Evolutionary conservation across 2,329 filamentous ascomycete genomes (phyloP).

Genomic region (Xylariaceae sp.): DNA sequence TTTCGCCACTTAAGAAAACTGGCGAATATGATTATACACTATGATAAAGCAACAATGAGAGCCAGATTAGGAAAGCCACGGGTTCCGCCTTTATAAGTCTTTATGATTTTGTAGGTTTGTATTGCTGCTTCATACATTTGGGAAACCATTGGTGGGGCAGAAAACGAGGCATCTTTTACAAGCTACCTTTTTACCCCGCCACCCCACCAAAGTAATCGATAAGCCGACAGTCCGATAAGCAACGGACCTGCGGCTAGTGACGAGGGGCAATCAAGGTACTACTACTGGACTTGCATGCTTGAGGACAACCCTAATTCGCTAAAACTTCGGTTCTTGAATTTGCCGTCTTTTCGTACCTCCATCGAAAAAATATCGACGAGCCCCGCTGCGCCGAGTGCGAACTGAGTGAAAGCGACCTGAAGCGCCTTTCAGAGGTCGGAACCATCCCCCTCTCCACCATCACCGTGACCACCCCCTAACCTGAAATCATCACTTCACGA

Average conservation of each 20-base stretch:
- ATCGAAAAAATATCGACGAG: constrained; percentile 39
- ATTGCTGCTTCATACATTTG: background rate
- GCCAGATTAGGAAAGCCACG: background rate
- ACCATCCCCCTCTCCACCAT: constrained; percentile 31
- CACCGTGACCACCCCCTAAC: constrained; percentile 17
- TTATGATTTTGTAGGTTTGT: background rate
- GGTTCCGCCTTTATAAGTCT: background rate
- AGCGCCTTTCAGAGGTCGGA: constrained; percentile 24
- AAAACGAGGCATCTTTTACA: background rate
- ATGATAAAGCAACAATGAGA: background rate
- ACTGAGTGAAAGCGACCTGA: constrained; percentile 15
- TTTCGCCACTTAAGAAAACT: constrained; percentile 1
- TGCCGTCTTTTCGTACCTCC: constrained; percentile 23
- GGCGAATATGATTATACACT: constrained; percentile 4
- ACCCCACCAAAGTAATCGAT: constrained; percentile 24
- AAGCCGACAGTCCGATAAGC: constrained; percentile 17
- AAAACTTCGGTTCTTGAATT: constrained; percentile 41
- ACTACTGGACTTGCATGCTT: too few relatives aligned
- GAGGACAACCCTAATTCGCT: constrained; percentile 43
- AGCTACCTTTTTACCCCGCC: constrained; percentile 21
- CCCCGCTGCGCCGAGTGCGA: constrained; percentile 31
- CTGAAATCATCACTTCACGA: constrained; percentile 44
- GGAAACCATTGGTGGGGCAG: constrained; percentile 21
- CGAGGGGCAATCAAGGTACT: too few relatives aligned
- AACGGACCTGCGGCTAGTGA: too few relatives aligned